Evolutionary conservation across 345 rosid species (phyloP).

Genomic region (Salix exigua): DNA sequence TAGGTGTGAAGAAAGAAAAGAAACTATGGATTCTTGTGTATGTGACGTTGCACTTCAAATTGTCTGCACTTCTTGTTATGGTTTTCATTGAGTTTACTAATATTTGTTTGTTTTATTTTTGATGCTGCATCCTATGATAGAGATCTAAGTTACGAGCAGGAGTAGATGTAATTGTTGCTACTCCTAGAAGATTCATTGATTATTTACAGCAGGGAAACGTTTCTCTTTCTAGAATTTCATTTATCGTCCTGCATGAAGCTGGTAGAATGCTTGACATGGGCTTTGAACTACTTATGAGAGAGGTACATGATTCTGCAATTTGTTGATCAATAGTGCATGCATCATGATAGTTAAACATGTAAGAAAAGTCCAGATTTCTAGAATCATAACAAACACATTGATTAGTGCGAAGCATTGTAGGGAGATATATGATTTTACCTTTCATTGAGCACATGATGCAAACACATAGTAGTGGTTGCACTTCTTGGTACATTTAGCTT

Average conservation of each 20-base stretch:
- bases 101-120: conserved; percentile 1
- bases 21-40: background rate
- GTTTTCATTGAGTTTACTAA: background rate
- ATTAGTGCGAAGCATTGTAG: background rate
- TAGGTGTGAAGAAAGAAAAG: background rate
- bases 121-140: conserved; percentile 13
- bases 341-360: background rate
- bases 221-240: conserved; percentile 30
- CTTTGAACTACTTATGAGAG: conserved; percentile 42
- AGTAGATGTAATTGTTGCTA: conserved; percentile 35
- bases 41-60: background rate
- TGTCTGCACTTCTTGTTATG: background rate
- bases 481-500: background rate
- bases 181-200: conserved; percentile 46
- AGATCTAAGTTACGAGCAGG: conserved; percentile 36
- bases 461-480: background rate
- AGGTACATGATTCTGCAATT: conserved; percentile 21
- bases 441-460: background rate
- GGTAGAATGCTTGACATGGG: conserved; percentile 51
- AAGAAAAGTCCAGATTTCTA: background rate
- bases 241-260: conserved; percentile 43
- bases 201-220: conserved; percentile 39
- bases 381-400: background rate
- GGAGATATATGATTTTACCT: background rate
- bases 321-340: background rate